Percentiles rank a stretch among this genome's conserved stretches.
Evolutionary conservation across 768 basidiomycete species (phyloP).

Genomic region (Pisolithus sp.): DNA sequence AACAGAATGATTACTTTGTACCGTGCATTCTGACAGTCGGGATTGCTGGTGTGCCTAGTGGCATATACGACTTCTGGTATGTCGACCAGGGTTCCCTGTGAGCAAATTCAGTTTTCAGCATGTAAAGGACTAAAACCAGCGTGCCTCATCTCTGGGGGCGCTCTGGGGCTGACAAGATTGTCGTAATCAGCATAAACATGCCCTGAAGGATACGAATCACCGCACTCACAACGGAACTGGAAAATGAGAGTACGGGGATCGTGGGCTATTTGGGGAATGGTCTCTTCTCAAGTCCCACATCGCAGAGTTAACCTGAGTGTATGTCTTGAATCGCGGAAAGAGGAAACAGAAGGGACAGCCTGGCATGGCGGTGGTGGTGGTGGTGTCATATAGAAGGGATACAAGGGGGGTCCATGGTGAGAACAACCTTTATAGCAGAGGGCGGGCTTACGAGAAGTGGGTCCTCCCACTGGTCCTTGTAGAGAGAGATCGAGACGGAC

Average conservation of each 20-base stretch:
- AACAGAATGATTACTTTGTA: conserved; percentile 15
- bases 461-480: conserved; percentile 19
- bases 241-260: conserved; percentile 10
- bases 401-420: neutral
- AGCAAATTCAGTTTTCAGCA: neutral
- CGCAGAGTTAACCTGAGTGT: conserved; percentile 26
- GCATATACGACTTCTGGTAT: conserved; percentile 14
- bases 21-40: conserved; percentile 11
- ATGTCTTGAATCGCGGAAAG: conserved; percentile 29
- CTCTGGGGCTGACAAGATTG: conserved; percentile 5
- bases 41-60: conserved; percentile 12
- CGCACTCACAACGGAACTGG: conserved; percentile 15
- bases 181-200: conserved; percentile 7
- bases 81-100: conserved; percentile 12
- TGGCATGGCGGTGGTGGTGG: conserved; percentile 18
- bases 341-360: conserved; percentile 25
- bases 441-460: conserved; percentile 16
- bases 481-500: conserved; percentile 13
- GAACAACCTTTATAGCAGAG: conserved; percentile 21
- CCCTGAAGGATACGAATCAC: neutral
- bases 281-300: conserved; percentile 24
- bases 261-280: conserved; percentile 7
- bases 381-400: neutral
- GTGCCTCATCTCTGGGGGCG: conserved; percentile 12
- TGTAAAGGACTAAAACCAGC: neutral